Conservation (phyloP, 2,329 filamentous ascomycete species). For the Penicillium sp. region DNA sequence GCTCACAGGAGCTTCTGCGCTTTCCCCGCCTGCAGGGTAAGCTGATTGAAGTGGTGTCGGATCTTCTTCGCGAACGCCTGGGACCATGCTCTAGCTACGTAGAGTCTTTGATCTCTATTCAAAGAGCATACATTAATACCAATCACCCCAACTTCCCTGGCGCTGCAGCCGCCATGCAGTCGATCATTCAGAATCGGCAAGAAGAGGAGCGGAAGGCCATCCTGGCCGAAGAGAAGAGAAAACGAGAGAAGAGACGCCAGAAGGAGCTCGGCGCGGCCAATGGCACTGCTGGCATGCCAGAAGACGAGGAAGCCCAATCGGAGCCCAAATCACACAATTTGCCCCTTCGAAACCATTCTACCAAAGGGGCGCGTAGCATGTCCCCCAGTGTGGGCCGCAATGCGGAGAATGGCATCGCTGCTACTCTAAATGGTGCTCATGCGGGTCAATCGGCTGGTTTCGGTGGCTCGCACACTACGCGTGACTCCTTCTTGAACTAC, state of each 20-base stretch:
- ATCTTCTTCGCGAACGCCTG: conserved; percentile 86
- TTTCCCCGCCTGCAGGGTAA: conserved; percentile 94
- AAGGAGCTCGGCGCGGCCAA: conserved; percentile 81
- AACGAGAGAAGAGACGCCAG: conserved; percentile 75
- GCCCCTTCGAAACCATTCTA: conserved; percentile 61
- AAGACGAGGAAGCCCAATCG: conserved; percentile 65
- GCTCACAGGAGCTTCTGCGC: conserved; percentile 86
- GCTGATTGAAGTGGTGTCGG: conserved; percentile 96
- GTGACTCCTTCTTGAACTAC: conserved; percentile 95
- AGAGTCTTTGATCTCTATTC: conserved; percentile 94
- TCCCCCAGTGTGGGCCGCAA: conserved; percentile 70
- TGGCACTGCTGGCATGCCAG: conserved; percentile 62
- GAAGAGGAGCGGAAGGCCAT: conserved; percentile 84
- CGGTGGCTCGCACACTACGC: conserved; percentile 62
- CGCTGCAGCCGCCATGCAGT: conserved; percentile 94
- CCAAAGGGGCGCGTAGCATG: conserved; percentile 71
- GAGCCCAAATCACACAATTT: conserved; percentile 54
- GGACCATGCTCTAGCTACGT: conserved; percentile 89
- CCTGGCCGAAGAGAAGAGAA: conserved; percentile 80
- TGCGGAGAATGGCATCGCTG: conserved; percentile 65
- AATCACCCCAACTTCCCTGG: conserved; percentile 99
- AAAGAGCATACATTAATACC: conserved; percentile 98
- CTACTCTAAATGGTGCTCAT: conserved; percentile 66
- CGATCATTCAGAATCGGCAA: conserved; percentile 91
- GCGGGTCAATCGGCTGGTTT: conserved; percentile 64